Evolutionary conservation across 768 basidiomycete genomes (phyloP).

Genomic region (Boletus tomentosulus): DNA sequence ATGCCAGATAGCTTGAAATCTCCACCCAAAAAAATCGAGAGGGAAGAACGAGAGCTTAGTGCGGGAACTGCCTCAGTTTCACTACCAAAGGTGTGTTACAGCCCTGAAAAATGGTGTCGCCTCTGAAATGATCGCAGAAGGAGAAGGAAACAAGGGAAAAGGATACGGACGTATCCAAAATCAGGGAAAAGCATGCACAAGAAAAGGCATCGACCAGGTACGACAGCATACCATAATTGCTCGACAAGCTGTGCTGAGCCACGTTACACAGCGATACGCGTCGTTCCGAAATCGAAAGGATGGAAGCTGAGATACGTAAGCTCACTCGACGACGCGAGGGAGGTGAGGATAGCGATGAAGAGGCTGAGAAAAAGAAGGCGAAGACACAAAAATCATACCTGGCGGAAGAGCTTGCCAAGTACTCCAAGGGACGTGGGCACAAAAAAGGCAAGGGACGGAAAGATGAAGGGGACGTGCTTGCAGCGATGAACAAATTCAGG

Average conservation of each 20-base stretch:
- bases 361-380: constrained; percentile 50
- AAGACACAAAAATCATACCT: constrained; percentile 62
- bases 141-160: constrained; percentile 22
- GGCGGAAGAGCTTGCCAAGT: constrained; percentile 79
- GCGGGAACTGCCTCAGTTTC: neutral
- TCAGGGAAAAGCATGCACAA: constrained; percentile 70
- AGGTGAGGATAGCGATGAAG: constrained; percentile 63
- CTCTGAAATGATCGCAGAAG: neutral
- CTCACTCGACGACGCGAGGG: constrained; percentile 58
- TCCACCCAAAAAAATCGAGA: neutral
- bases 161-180: constrained; percentile 56
- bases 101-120: neutral
- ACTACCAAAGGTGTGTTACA: constrained; percentile 16
- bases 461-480: constrained; percentile 71
- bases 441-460: constrained; percentile 55
- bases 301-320: constrained; percentile 85
- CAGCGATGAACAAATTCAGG: constrained; percentile 65
- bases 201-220: constrained; percentile 66
- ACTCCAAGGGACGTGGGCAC: constrained; percentile 61
- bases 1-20: constrained; percentile 7
- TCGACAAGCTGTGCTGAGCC: neutral
- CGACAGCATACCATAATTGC: neutral
- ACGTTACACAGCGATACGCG: constrained; percentile 48
- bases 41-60: neutral
- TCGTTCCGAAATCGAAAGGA: constrained; percentile 74